These are phyloP conservation scores for Termitomyces sp. DNA, from an alignment of 768 basidiomycete species.

Conservation along the genomic window DNA sequence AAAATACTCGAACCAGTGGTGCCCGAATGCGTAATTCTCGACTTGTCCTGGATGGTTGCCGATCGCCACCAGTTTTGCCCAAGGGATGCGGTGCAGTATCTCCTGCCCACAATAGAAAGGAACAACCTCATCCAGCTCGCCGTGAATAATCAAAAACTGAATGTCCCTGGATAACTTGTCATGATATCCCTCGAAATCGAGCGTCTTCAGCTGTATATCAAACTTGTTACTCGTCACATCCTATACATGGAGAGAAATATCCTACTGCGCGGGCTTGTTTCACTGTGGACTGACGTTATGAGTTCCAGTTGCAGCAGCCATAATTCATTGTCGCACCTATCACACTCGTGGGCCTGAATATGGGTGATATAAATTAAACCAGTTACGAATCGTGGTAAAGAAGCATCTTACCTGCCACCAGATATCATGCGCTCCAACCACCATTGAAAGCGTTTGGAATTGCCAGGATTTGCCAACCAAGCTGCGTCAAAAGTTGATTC, in stretches of 20 bases:
- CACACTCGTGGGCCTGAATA: slow-evolving; percentile 21
- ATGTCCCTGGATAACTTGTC: slow-evolving; percentile 23
- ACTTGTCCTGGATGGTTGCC: slow-evolving; percentile 28
- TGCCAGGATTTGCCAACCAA: slow-evolving; percentile 26
- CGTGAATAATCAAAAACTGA: slow-evolving; percentile 34
- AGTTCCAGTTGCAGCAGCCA: not conserved
- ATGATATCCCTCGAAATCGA: slow-evolving; percentile 27
- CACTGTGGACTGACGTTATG: slow-evolving; percentile 13
- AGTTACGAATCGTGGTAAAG: not conserved
- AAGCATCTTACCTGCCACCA: slow-evolving; percentile 17
- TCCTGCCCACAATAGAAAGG: slow-evolving; percentile 30
- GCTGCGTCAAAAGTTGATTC: slow-evolving; percentile 26
- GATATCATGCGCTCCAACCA: slow-evolving; percentile 19
- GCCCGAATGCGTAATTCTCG: slow-evolving; percentile 32
- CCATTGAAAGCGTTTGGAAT: slow-evolving; percentile 19
- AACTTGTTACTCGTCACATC: not conserved
- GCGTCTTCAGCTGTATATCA: slow-evolving; percentile 17
- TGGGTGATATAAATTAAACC: not conserved
- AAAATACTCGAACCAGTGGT: slow-evolving; percentile 43
- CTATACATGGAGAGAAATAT: not conserved
- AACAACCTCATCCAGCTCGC: slow-evolving; percentile 30
- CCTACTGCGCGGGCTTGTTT: slow-evolving; percentile 28
- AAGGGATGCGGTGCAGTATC: slow-evolving; percentile 29
- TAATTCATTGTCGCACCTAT: slow-evolving; percentile 18
- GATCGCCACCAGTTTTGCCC: slow-evolving; percentile 27